These are phyloP conservation scores for Astragalus glycyphyllos DNA, from an alignment of 306 rosid genomes.

Conservation along the genomic window DNA sequence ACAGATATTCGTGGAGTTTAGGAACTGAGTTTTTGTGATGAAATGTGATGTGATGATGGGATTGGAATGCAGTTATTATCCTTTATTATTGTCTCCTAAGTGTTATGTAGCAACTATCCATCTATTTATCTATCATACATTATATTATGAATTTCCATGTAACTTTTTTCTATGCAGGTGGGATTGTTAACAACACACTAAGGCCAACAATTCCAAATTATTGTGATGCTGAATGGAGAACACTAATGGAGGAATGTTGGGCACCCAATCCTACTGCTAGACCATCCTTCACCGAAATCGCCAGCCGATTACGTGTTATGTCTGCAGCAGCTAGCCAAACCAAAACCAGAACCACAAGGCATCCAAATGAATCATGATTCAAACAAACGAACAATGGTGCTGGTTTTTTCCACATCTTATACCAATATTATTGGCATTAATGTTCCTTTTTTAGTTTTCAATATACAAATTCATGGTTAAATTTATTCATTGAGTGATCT, in stretches of 20 bases:
- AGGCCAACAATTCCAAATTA: constrained; percentile 72
- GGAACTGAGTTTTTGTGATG: too few relatives aligned
- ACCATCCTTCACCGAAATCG: constrained; percentile 84
- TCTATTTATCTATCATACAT: not conserved
- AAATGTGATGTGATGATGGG: too few relatives aligned
- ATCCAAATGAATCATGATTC: constrained; percentile 53
- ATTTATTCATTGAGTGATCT: constrained; percentile 38
- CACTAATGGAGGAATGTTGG: constrained; percentile 93
- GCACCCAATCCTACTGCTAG: constrained; percentile 77
- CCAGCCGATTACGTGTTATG: constrained; percentile 73
- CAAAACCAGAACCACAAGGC: constrained; percentile 50
- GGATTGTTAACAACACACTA: constrained; percentile 84
- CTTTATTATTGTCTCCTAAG: not conserved
- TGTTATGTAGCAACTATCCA: constrained; percentile 9
- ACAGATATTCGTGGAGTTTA: too few relatives aligned
- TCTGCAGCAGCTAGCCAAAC: constrained; percentile 65
- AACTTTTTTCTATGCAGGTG: constrained; percentile 59
- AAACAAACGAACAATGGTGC: not conserved
- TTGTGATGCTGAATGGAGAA: constrained; percentile 81
- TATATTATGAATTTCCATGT: constrained; percentile 13
- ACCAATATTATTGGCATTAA: constrained; percentile 3
- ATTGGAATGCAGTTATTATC: too few relatives aligned
- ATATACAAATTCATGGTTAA: not conserved
- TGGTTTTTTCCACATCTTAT: not conserved
- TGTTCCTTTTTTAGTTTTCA: not conserved